These are phyloP conservation scores for Exophiala calicioides DNA, from an alignment of 2,329 filamentous ascomycete genomes.

Conservation along the genomic window DNA sequence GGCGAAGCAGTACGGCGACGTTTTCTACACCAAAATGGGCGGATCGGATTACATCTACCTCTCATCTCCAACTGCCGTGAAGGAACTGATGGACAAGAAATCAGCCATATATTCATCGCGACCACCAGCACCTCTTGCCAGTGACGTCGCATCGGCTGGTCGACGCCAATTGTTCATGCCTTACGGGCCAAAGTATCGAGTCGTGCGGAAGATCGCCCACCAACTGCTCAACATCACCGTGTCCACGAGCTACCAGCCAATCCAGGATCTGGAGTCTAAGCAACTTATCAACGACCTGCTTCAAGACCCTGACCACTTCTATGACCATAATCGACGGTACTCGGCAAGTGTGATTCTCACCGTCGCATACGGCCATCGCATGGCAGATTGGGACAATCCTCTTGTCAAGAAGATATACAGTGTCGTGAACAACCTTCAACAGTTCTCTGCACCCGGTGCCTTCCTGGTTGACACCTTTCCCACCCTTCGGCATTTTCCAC, in stretches of 20 bases:
- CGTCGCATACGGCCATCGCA: conserved; percentile 54
- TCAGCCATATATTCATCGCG: conserved; percentile 43
- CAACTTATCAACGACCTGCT: conserved; percentile 49
- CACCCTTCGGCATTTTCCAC: conserved; percentile 46
- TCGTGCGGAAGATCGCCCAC: conserved; percentile 46
- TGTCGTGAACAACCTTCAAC: conserved; percentile 50
- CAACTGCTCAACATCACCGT: conserved; percentile 49
- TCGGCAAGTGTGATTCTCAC: conserved; percentile 54
- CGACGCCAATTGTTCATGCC: conserved; percentile 52
- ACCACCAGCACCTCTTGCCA: conserved; percentile 32
- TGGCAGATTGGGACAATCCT: conserved; percentile 43
- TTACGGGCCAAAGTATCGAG: conserved; percentile 51
- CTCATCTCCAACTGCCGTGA: conserved; percentile 53
- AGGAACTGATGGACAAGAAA: conserved; percentile 53
- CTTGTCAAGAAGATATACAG: conserved; percentile 50
- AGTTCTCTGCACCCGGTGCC: conserved; percentile 47
- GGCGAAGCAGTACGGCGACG: conserved; percentile 38
- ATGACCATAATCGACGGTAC: conserved; percentile 51
- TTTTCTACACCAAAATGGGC: conserved; percentile 38
- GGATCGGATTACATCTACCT: conserved; percentile 41
- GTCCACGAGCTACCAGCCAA: conserved; percentile 48
- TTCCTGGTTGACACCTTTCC: conserved; percentile 50
- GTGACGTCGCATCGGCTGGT: conserved; percentile 37
- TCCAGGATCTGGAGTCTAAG: conserved; percentile 52
- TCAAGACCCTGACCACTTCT: conserved; percentile 43